Base-by-base conservation (phyloP, 192 early-diverging fungal genomes). In the Umbelopsis sp. region DNA sequence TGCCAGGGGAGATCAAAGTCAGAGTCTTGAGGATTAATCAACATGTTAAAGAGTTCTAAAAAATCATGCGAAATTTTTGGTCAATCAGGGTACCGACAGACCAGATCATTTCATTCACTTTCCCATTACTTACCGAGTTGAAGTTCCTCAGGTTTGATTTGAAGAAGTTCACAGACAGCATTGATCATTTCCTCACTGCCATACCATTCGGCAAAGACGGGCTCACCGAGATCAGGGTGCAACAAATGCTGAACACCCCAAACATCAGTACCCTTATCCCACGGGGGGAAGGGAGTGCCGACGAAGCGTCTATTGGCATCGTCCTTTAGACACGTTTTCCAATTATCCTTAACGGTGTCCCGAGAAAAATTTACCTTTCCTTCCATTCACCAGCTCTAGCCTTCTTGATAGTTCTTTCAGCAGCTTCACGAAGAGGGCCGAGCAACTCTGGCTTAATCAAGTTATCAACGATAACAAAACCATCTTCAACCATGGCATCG, bases 231-330 rank as follows among this genome's bases (percentile, higher is more conserved):
- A 4, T 82, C 80, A 33, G 82, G 82, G 51, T 84, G 78, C 67
- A 82, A 80, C 45, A 82, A 68, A 44, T 77, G 74, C 41, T 84
- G 82, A 45, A 84, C 80, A 46, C 82, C 82, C 82, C 82, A 84
- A 12, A 77, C 75, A 46, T 82, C 78, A n/a, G 70, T 75, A 11
- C 73, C 81, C 46, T 82, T 73, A 22, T 50, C 67, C 82, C 82
- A 84, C 21, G 82, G 82, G 27, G 82, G 82, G 46, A 84, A 84
- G 50, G 80, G 80, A 22, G 76, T 81, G 45, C 82, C 82, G 21
- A 84, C 82, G 25, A 79, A 70, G 51, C 80, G 76, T 58, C 77
- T 71, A 55, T 51, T 12, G 12, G 45, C 2, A 15, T 41, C 0
- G 30, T 3, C 6, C n/a, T 20, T 46, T 55, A 9, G 53, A 33